A percentile compares a stretch with the other conserved stretches of the same genome.
phyloP scores from a whole-genome alignment of 1,284 basidiomycete genomes.

The Grifola frondosa region DNA sequence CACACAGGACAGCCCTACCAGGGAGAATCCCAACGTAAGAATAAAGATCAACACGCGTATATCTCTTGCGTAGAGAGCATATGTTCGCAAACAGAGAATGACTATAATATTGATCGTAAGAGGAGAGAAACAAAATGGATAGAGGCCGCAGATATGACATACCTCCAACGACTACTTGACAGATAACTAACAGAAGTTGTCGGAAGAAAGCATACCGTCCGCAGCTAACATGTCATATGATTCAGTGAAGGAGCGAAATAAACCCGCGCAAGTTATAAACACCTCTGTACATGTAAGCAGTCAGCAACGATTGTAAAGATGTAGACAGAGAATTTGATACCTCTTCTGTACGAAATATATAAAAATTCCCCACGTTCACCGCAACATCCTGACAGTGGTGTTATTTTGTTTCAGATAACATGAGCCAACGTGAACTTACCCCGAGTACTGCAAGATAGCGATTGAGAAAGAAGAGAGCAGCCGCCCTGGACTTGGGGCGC shows the following conservation, averaged over 20 bases:
- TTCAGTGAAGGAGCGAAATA: too few species aligned
- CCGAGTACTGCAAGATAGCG: conserved; percentile 31
- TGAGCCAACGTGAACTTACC: conserved; percentile 13
- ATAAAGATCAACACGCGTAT: conserved; percentile 20
- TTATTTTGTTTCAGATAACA: background rate
- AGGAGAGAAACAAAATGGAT: background rate
- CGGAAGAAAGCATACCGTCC: conserved; percentile 28
- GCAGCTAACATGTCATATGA: conserved; percentile 21
- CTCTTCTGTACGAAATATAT: conserved; percentile 16
- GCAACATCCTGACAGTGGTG: conserved; percentile 23
- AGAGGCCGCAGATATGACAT: background rate
- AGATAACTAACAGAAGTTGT: conserved; percentile 26
- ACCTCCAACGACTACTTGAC: conserved; percentile 31
- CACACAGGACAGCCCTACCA: conserved; percentile 24
- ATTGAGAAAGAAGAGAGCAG: conserved; percentile 26
- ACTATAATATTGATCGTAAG: conserved; percentile 9
- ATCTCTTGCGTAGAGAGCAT: conserved; percentile 27
- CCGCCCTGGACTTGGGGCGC: conserved; percentile 16
- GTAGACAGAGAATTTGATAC: conserved; percentile 14
- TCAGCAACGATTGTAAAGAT: background rate
- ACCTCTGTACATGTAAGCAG: conserved; percentile 15
- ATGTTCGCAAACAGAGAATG: conserved; percentile 27
- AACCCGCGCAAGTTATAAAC: background rate
- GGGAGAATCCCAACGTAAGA: conserved; percentile 11
- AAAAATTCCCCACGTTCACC: conserved; percentile 29